phyloP scores from a whole-genome alignment of 805 yeast genomes.

The Yarrowia divulgata region DNA sequence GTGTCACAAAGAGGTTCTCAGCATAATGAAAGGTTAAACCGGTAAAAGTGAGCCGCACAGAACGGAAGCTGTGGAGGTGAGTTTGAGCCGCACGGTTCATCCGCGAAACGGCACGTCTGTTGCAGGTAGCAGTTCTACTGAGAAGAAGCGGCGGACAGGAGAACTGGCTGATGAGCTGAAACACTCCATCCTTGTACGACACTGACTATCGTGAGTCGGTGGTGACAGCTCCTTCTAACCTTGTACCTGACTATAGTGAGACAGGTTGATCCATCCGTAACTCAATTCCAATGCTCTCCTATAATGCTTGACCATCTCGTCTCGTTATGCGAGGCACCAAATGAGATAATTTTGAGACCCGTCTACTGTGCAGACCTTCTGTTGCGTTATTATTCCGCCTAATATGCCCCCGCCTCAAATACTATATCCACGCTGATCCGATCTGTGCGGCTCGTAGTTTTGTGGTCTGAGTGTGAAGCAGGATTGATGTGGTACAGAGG shows the following conservation, averaged over 20 bases:
- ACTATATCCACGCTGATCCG: too few relatives aligned
- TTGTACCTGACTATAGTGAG: slow-evolving; percentile 9
- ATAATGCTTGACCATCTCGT: neutral
- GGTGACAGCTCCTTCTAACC: neutral
- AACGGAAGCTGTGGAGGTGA: slow-evolving; percentile 3
- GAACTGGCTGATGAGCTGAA: too few relatives aligned
- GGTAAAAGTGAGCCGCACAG: neutral
- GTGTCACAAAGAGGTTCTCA: too few relatives aligned
- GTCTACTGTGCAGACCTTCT: neutral
- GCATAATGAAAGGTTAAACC: neutral
- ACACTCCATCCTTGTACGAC: too few relatives aligned
- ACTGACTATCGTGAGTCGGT: too few relatives aligned
- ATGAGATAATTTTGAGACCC: neutral
- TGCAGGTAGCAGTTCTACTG: neutral
- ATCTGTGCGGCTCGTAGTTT: too few relatives aligned
- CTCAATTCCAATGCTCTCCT: neutral
- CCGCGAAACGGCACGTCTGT: neutral
- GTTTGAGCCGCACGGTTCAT: neutral
- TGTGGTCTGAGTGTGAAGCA: too few relatives aligned
- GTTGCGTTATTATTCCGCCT: neutral
- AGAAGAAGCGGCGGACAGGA: too few relatives aligned
- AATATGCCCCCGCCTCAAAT: too few relatives aligned
- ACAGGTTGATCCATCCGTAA: neutral
- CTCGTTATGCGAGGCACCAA: neutral
- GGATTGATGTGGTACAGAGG: too few relatives aligned